A percentile compares a stretch with the other conserved stretches of the same genome.
phyloP scores from a whole-genome alignment of 2,329 filamentous ascomycete genomes.

The Apiospora phragmitis region DNA sequence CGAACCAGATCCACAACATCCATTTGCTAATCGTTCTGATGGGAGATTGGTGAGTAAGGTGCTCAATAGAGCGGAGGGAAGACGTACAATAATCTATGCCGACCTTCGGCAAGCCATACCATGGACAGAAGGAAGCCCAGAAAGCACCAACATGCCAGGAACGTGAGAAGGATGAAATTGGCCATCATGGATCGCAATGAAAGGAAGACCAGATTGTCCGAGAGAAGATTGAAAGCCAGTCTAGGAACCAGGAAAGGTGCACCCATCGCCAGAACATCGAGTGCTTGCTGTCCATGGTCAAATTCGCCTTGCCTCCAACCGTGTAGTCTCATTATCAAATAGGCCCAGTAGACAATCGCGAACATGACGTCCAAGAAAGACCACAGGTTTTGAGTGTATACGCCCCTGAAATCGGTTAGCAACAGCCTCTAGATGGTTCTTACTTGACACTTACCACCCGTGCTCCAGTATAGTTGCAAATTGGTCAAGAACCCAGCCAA shows the following conservation, averaged over 20 bases:
- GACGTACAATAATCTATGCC: slow-evolving; percentile 56
- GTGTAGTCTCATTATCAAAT: slow-evolving; percentile 67
- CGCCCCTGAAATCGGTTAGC: slow-evolving; percentile 52
- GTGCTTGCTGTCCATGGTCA: slow-evolving; percentile 62
- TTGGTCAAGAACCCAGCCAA: slow-evolving; percentile 79
- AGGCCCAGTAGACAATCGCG: slow-evolving; percentile 68
- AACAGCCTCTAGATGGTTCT: neutral
- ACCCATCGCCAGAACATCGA: slow-evolving; percentile 77
- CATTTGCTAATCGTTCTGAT: slow-evolving; percentile 73
- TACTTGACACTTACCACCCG: slow-evolving; percentile 48
- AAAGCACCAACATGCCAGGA: slow-evolving; percentile 80
- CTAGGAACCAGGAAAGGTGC: slow-evolving; percentile 77
- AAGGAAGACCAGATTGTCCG: slow-evolving; percentile 82
- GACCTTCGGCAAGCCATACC: slow-evolving; percentile 71
- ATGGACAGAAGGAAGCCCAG: slow-evolving; percentile 78
- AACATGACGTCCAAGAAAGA: slow-evolving; percentile 83
- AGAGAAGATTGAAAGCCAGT: slow-evolving; percentile 79
- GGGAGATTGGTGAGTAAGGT: slow-evolving; percentile 18
- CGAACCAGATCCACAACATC: slow-evolving; percentile 95
- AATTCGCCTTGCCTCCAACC: slow-evolving; percentile 54
- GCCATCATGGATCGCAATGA: slow-evolving; percentile 82
- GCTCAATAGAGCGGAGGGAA: neutral
- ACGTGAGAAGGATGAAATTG: slow-evolving; percentile 77
- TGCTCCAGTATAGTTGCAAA: slow-evolving; percentile 77
- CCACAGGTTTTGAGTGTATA: slow-evolving; percentile 88